phyloP scores from a whole-genome alignment of 495 filamentous ascomycete species.

The Penicillium ucsense region DNA sequence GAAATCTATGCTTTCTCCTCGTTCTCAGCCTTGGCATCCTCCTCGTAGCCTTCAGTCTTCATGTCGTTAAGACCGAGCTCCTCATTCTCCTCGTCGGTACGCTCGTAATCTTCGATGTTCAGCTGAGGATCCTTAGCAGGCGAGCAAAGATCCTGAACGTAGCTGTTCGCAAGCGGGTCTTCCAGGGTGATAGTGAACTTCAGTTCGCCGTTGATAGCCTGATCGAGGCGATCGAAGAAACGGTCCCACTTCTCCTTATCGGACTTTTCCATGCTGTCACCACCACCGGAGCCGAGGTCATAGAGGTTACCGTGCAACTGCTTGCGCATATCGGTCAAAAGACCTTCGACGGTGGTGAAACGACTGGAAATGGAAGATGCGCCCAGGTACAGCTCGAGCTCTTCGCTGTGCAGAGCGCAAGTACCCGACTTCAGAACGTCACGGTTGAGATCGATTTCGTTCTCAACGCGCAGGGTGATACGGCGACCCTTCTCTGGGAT shows the following conservation, averaged over 20 bases:
- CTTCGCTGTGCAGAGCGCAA: conserved; percentile 72
- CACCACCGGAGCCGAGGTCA: conserved; percentile 53
- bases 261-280: conserved; percentile 60
- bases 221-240: conserved; percentile 68
- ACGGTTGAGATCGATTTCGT: conserved; percentile 66
- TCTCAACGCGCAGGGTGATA: conserved; percentile 68
- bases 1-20: conserved; percentile 2
- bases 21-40: conserved; percentile 33
- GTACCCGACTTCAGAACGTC: conserved; percentile 97
- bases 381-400: conserved; percentile 54
- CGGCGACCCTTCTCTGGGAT: conserved; percentile 79
- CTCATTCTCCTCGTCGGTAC: conserved; percentile 85
- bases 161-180: conserved; percentile 84
- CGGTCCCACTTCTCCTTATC: conserved; percentile 62
- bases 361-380: conserved; percentile 24
- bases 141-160: conserved; percentile 77
- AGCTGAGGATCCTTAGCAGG: conserved; percentile 72
- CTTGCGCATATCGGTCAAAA: conserved; percentile 86
- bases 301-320: conserved; percentile 82
- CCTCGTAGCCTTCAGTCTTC: conserved; percentile 81
- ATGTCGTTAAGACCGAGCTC: conserved; percentile 84
- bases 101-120: conserved; percentile 70
- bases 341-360: conserved; percentile 93
- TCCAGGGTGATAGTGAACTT: conserved; percentile 80
- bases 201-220: conserved; percentile 70